phyloP scores from a whole-genome alignment of 75 land plant species.

The Selaginella moellendorffii region DNA sequence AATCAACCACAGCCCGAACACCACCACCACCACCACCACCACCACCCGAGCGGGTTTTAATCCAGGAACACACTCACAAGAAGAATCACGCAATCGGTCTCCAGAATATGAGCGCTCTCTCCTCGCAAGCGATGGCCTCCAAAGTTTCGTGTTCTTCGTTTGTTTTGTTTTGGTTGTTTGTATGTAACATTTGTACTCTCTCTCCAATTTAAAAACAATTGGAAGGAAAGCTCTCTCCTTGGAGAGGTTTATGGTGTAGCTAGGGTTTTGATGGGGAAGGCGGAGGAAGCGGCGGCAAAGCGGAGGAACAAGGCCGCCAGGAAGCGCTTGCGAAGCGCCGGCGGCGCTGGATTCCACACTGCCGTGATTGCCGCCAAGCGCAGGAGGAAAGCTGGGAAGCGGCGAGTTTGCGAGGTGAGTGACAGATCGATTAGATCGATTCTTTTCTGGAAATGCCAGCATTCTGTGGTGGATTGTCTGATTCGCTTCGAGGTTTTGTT shows the following conservation, averaged over 20 bases:
- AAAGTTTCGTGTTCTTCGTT: no score
- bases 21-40: no score
- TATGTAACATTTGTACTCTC: no score
- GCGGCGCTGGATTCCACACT: background rate
- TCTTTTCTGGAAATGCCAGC: background rate
- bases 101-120: no score
- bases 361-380: conserved; percentile 58
- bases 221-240: no score
- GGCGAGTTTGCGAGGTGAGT: conserved; percentile 62
- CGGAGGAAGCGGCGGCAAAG: conserved; percentile 47
- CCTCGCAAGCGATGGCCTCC: no score
- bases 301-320: conserved; percentile 58
- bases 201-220: no score
- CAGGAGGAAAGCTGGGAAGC: conserved; percentile 64
- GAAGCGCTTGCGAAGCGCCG: conserved; percentile 32
- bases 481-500: background rate
- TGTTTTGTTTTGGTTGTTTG: no score
- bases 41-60: no score
- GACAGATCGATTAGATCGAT: background rate
- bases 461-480: conserved; percentile 1
- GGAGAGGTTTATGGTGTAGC: background rate
- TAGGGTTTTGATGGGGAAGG: conserved; percentile 40
- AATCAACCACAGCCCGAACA: no score
- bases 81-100: no score
- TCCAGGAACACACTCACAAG: no score